phyloP scores from a whole-genome alignment of 2,329 filamentous ascomycete species.

The Gremmenia infestans region DNA sequence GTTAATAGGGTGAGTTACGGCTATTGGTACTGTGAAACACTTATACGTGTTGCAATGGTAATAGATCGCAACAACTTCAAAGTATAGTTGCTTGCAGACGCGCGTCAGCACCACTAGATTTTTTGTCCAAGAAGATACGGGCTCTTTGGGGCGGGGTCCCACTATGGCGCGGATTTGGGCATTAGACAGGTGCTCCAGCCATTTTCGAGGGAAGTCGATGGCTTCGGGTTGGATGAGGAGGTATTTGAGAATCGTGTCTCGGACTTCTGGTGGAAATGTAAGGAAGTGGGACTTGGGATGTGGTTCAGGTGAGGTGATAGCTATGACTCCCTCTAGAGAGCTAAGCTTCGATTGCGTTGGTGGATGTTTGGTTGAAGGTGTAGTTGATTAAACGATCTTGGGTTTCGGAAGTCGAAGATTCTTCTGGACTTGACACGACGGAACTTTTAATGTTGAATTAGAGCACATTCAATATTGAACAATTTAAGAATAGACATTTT shows the following conservation, averaged over 20 bases:
- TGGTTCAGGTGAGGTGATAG: neutral
- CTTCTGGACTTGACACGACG: too few relatives aligned
- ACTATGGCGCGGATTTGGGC: neutral
- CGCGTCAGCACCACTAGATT: neutral
- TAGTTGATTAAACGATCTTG: too few relatives aligned
- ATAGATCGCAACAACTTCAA: neutral
- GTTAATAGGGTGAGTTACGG: neutral
- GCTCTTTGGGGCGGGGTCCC: too few relatives aligned
- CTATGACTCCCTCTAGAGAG: too few relatives aligned
- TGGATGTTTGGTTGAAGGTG: too few relatives aligned
- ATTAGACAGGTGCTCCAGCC: neutral
- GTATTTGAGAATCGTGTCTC: neutral
- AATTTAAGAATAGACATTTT: too few relatives aligned
- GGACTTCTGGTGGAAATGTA: neutral
- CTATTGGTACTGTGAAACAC: neutral
- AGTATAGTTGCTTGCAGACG: neutral
- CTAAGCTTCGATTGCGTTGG: too few relatives aligned
- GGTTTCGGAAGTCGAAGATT: too few relatives aligned
- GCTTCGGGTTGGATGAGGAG: neutral
- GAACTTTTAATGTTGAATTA: too few relatives aligned
- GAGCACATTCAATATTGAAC: too few relatives aligned
- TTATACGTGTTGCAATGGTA: neutral
- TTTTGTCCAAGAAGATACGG: neutral
- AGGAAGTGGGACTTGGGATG: neutral
- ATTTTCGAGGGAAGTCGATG: neutral